A percentile compares a stretch with the other conserved stretches of the same genome.
These are phyloP conservation scores for Aspergillus fischeri DNA, from an alignment of 2,329 filamentous ascomycete species.

Conservation along the genomic window DNA sequence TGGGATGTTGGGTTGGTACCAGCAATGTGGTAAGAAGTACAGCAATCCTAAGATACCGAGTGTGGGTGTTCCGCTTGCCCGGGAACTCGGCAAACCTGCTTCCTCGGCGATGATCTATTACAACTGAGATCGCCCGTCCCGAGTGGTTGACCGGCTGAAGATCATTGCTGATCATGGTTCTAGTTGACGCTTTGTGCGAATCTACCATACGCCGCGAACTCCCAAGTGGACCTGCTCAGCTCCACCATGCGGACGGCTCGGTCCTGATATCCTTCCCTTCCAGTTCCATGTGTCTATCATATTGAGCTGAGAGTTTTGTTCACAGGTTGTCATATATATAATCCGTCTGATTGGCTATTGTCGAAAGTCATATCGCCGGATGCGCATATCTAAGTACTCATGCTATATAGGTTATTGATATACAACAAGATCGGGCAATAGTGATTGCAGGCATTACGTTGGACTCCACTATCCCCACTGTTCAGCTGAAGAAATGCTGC, in stretches of 20 bases:
- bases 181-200: not conserved
- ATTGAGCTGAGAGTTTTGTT: not conserved
- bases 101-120: not conserved
- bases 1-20: no score
- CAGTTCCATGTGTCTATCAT: not conserved
- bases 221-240: not conserved
- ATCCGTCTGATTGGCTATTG: not conserved
- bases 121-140: not conserved
- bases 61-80: not conserved
- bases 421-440: not conserved
- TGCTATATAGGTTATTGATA: not conserved
- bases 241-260: not conserved
- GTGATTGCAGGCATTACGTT: not conserved
- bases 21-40: no score
- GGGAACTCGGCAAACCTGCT: not conserved
- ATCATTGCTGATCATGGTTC: not conserved
- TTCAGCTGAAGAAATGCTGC: not conserved
- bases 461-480: not conserved
- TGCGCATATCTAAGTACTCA: not conserved
- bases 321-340: not conserved
- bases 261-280: not conserved
- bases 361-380: not conserved
- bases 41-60: no score
- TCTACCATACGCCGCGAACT: not conserved
- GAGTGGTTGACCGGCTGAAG: not conserved